Conservation (phyloP, 495 filamentous ascomycete species). For the Talaromyces trachyspermus region DNA sequence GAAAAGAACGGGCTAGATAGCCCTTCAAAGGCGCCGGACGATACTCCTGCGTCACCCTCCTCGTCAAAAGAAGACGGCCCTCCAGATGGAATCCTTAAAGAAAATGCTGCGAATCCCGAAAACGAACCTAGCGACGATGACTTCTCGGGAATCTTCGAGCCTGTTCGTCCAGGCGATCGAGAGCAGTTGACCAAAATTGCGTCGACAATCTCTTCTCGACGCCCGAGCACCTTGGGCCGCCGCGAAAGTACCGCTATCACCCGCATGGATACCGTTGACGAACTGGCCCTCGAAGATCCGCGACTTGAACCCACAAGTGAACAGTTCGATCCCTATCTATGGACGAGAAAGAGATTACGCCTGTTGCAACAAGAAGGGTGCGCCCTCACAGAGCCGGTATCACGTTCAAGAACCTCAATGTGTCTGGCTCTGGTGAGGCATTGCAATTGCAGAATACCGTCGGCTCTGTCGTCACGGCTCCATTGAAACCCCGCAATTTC, state of each 20-base stretch:
- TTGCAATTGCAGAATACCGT: slow-evolving; percentile 53
- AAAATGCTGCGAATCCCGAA: no score
- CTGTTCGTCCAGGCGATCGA: slow-evolving; percentile 27
- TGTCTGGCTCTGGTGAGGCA: slow-evolving; percentile 46
- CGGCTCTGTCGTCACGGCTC: slow-evolving; percentile 38
- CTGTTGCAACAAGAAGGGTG: slow-evolving; percentile 38
- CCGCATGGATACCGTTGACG: slow-evolving; percentile 38
- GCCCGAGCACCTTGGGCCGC: slow-evolving; percentile 16
- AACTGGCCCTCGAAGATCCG: slow-evolving; percentile 38
- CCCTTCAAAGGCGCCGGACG: background rate
- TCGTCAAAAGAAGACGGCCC: background rate
- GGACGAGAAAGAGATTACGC: slow-evolving; percentile 43
- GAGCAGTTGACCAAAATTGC: slow-evolving; percentile 32
- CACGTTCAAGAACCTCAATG: slow-evolving; percentile 44
- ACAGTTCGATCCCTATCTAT: slow-evolving; percentile 52
- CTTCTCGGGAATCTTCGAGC: slow-evolving; percentile 20
- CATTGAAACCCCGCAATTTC: slow-evolving; percentile 39
- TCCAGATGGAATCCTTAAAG: background rate
- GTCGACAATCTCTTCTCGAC: slow-evolving; percentile 29
- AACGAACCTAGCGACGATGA: slow-evolving; percentile 2
- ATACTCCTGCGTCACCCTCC: background rate
- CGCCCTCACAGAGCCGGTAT: slow-evolving; percentile 34
- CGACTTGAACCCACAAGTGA: slow-evolving; percentile 47
- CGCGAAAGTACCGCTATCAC: slow-evolving; percentile 20
- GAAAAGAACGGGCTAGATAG: background rate